Base-by-base conservation (phyloP, 2,329 filamentous ascomycete genomes). In the Nemania diffusa region DNA sequence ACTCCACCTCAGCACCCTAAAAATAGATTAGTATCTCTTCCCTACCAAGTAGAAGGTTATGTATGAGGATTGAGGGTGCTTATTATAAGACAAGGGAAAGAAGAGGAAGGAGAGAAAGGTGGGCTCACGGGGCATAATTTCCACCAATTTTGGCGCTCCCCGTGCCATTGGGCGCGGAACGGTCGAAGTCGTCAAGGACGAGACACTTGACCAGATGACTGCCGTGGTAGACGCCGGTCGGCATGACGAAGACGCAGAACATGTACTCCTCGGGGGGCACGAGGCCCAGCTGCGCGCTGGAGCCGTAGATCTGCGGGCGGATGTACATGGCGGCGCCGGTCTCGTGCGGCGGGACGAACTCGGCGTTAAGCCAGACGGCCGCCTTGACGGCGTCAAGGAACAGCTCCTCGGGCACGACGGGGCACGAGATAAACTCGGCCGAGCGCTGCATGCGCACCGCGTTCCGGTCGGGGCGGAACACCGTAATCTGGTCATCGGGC, bases 241-340 rank as follows among this genome's bases (percentile, higher is more conserved):
- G 95, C 78, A 97, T 85, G 11, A 97, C 94, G 77, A 91, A 98
- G 27, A 98, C 94, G 68, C 88, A 88, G 76, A 98, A 97, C 0
- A 89, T 94, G 82, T 97, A 98, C 81, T 97, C 94, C 66, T 97
- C 94, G 0, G 94, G 93, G 6, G 95, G 92, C 70, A 85, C 92
- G 22, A 98, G 85, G 0, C 94, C 94, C 42, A 98, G 84, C 81
- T 98, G 94, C 0, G 94, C 93, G 63, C 89, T 91, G 17, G 90
- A 93, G 2, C 95, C 95, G 79, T 97, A 97, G 34, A 97, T 83
- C 75, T 97, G 84, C 1, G 95, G 95, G 0, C 95, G 91, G 72
- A 98, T 88, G 80, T 98, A 98, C 90, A 98, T 91, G 29, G 94
- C 92, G 0, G 94, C 94, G 29, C 94, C 93, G 0, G 93, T 97